Base-by-base conservation (phyloP, 768 basidiomycete species). In the Pulveroboletus sp. region DNA sequence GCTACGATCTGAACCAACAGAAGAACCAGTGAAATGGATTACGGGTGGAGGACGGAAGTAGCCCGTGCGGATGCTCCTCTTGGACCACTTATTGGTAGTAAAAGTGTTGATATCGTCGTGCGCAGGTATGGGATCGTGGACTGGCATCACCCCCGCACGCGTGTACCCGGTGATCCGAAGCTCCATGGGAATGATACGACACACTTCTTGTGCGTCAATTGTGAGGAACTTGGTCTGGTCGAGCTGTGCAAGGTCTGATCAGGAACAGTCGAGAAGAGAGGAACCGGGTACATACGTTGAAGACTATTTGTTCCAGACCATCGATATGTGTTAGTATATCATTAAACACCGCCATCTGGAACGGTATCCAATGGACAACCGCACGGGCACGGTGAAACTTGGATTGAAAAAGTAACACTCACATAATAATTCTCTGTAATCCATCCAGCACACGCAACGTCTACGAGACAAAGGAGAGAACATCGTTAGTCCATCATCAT, bases 391-490 rank as follows among this genome's bases (percentile, higher is more conserved):
- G 8, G 8, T 0, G 12, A 9, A 5, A 21, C 33, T 10, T 18
- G 26, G n/a, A 32, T 51, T 11, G 11, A 32, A 5, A 24, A 42
- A 37, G 27, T n/a, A 18, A 7, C 4, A 69, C 79, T 61, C 56
- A 80, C 80, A 58, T 8, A 82, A 59, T 3, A 82, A 55, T 49
- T 81, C 78, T 35, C 72, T 71, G 56, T 82, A 82, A 54, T 80
- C 79, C 63, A 82, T 67, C 79, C 80, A 82, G 51, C 76, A 82
- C 6, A 82, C 72, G 43, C 76, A 75, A 11, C 80, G 77, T 50
- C 80, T 81, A 54, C 12, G 31, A 31, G 12, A 14, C 41, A 36
- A 40, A 24, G 32, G 5, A 31, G 36, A 15, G 5, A 26, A 17
- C 11, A 43, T 30, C 18, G 48, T 61, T 30, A 58, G 58, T 46